Percentiles rank a stretch among this genome's conserved stretches.
Evolutionary conservation across 2,329 filamentous ascomycete genomes (phyloP).

Genomic region (Talaromyces funiculosus): DNA sequence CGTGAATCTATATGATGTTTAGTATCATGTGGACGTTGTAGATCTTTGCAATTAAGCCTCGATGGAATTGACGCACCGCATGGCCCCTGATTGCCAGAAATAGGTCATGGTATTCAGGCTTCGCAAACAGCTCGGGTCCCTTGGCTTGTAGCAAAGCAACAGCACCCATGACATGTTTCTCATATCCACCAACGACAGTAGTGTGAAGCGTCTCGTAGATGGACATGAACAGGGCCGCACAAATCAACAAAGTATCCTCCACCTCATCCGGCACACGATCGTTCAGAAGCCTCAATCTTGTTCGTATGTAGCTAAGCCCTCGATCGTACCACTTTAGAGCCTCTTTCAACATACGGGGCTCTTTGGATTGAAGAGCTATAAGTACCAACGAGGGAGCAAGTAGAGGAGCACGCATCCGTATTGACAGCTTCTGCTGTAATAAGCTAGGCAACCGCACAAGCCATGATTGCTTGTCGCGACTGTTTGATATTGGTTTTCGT

Average conservation of each 20-base stretch:
- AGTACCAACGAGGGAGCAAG: conserved; percentile 10
- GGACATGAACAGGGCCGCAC: conserved; percentile 9
- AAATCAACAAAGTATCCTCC: conserved; percentile 7
- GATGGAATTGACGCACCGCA: not conserved
- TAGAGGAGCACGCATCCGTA: conserved; percentile 2
- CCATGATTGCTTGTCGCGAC: conserved; percentile 2
- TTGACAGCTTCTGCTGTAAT: not conserved
- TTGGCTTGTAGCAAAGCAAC: conserved; percentile 6
- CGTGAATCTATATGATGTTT: conserved; percentile 1
- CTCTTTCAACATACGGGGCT: conserved; percentile 4
- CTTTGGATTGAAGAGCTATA: conserved; percentile 3
- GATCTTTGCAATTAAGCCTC: not conserved
- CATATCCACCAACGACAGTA: conserved; percentile 7
- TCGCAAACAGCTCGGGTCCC: conserved; percentile 5
- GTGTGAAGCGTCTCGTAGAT: conserved; percentile 5
- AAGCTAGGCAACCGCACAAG: conserved; percentile 2
- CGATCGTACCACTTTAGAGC: conserved; percentile 10
- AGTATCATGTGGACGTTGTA: not conserved
- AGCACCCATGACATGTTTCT: conserved; percentile 8
- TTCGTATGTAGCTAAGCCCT: conserved; percentile 8
- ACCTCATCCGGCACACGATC: not conserved
- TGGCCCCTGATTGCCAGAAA: conserved; percentile 8
- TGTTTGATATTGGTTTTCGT: not conserved
- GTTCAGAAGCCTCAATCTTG: not conserved
- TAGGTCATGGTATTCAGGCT: conserved; percentile 2